Conservation (phyloP, 2,329 filamentous ascomycete genomes). For the Ophiosphaerella korrae region DNA sequence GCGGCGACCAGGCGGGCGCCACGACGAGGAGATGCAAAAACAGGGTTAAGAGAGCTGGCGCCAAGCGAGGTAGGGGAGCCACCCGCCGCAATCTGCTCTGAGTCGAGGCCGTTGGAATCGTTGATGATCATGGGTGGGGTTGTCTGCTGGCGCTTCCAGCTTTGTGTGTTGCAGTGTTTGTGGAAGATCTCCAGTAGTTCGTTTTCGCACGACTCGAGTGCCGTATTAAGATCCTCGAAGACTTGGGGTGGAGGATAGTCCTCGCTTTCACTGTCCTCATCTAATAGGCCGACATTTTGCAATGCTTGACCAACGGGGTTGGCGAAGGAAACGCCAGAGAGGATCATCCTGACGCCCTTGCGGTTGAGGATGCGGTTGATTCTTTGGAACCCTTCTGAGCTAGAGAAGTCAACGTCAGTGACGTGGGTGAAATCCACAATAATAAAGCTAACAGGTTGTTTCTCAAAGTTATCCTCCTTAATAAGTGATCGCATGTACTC, state of each 20-base stretch:
- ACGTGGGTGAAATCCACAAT: constrained; percentile 89
- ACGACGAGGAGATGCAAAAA: constrained; percentile 77
- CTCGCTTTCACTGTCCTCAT: constrained; percentile 71
- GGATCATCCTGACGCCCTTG: constrained; percentile 77
- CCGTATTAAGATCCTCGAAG: constrained; percentile 89
- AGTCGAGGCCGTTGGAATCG: constrained; percentile 11
- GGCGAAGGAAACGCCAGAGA: constrained; percentile 80
- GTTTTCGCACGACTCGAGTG: constrained; percentile 93
- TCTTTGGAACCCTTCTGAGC: constrained; percentile 90
- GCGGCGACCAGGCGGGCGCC: constrained; percentile 80
- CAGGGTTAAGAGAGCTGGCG: constrained; percentile 54
- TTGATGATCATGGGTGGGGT: constrained; percentile 45
- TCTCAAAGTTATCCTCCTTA: constrained; percentile 77
- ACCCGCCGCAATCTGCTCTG: constrained; percentile 20
- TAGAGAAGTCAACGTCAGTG: constrained; percentile 92
- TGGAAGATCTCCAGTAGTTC: constrained; percentile 74
- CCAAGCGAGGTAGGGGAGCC: constrained; percentile 32
- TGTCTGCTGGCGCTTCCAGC: constrained; percentile 50
- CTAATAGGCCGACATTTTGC: constrained; percentile 80
- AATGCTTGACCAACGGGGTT: constrained; percentile 78
- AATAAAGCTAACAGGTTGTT: constrained; percentile 83
- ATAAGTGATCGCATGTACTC: constrained; percentile 82
- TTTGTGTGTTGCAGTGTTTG: constrained; percentile 45
- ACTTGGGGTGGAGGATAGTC: constrained; percentile 60
- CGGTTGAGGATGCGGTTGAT: constrained; percentile 83